These are phyloP conservation scores for Daedaleopsis sinensis DNA, from an alignment of 768 basidiomycete species.

Conservation along the genomic window DNA sequence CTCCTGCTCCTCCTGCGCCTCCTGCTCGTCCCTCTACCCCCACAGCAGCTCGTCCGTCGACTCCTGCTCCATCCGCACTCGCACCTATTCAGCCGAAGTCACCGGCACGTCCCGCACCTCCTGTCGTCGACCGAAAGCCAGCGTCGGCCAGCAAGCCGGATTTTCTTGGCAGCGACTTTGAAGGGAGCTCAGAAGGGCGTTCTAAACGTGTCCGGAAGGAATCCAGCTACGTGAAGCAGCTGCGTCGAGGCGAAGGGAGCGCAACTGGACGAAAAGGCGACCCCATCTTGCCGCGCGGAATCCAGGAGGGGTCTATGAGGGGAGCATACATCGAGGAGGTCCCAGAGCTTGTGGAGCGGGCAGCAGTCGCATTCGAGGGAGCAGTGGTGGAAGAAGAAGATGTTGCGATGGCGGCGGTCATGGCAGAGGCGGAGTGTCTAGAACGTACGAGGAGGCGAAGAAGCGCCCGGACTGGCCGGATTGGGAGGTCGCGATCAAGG, in stretches of 20 bases:
- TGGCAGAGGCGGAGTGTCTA: neutral
- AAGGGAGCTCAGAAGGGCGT: no score
- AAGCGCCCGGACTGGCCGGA: conserved; percentile 18
- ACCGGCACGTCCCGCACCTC: no score
- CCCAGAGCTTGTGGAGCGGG: conserved; percentile 4
- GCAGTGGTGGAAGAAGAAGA: neutral
- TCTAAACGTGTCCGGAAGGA: conserved; percentile 6
- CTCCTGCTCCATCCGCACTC: no score
- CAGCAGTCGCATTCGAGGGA: neutral
- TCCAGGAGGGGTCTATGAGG: conserved; percentile 9
- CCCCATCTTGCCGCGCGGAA: conserved; percentile 1
- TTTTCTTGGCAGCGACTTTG: no score
- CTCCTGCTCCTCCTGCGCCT: no score
- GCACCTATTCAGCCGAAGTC: no score
- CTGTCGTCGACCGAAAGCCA: no score
- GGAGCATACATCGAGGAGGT: no score
- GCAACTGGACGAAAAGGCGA: neutral
- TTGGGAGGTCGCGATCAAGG: conserved; percentile 18
- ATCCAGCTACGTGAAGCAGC: neutral
- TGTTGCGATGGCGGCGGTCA: neutral
- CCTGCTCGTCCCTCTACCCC: no score
- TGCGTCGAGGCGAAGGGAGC: no score
- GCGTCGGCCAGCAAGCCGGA: no score
- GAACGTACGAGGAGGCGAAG: conserved; percentile 14
- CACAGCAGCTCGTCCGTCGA: no score